Base-by-base conservation (phyloP, 345 rosid genomes). In the Ceriops decandra region DNA sequence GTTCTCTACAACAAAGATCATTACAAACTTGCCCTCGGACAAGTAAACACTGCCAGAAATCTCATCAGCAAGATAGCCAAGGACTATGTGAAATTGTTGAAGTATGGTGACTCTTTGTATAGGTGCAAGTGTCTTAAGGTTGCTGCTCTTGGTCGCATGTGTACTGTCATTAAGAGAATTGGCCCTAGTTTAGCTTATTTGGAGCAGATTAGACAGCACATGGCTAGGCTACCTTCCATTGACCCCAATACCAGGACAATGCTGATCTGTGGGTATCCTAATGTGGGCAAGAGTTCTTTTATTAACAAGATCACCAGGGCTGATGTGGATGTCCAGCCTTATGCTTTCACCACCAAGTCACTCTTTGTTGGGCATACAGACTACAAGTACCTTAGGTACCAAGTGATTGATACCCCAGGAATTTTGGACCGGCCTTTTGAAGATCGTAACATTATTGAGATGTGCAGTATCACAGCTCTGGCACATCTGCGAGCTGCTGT, bases 381-480 rank as follows among this genome's bases (percentile, higher is more conserved):
- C 75, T 89, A 91, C 57, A 86, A 91, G 80, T 91, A 93, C 76
- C 73, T 93, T 52, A 81, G 97, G 78, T 93, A 91, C 74, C 98
- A 91, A 69, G 98, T 93, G 49, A 93, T 93, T 73, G 98, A 93
- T 78, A 91, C 98, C 0, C 98, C 98, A 0, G 98, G 97, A 64
- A 89, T 93, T 69, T 81, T 93, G 83, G 97, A 91, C 61, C 82
- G 98, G 69, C 98, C 98, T 1, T 89, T 93, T 73, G 97, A 93
- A 47, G 98, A 93, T 60, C 86, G 95, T 16, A 93, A 93, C 72
- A 91, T 91, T 27, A 93, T 93, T 71, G 96, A 91, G 75, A 93
- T 93, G 97, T 93, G 97, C 84, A 93, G 96, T 74, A 89, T 93
- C 70, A 93, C 98, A 0, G 98, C 97, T 1, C 75, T 90, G 74